A percentile compares a stretch with the other conserved stretches of the same genome.
Evolutionary conservation across 2,329 filamentous ascomycete genomes (phyloP).

Genomic region (Curvularia lunata): DNA sequence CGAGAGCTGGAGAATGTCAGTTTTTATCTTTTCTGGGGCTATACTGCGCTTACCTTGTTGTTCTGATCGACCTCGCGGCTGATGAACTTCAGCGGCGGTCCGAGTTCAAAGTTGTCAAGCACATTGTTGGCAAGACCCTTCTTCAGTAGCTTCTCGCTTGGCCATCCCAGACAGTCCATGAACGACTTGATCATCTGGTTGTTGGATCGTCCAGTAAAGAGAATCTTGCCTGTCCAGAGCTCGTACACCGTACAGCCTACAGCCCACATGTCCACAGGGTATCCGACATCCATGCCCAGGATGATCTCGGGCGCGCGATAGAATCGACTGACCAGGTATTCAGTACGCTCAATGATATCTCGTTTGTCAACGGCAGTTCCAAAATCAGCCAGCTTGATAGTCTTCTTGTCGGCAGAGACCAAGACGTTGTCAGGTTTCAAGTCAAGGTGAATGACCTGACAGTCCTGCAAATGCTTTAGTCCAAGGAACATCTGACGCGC

Average conservation of each 20-base stretch:
- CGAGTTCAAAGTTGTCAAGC: constrained; percentile 67
- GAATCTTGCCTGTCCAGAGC: constrained; percentile 94
- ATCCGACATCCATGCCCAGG: constrained; percentile 93
- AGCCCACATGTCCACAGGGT: constrained; percentile 95
- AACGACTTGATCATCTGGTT: constrained; percentile 98
- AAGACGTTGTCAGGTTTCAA: constrained; percentile 98
- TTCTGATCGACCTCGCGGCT: constrained; percentile 71
- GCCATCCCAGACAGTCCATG: constrained; percentile 93
- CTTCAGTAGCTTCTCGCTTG: constrained; percentile 86
- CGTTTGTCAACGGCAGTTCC: constrained; percentile 93
- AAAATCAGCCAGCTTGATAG: constrained; percentile 94
- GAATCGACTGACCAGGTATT: constrained; percentile 95
- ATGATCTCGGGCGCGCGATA: constrained; percentile 98
- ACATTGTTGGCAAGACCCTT: constrained; percentile 71
- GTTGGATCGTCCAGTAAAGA: constrained; percentile 94
- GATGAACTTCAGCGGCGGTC: constrained; percentile 77
- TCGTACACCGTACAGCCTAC: constrained; percentile 97
- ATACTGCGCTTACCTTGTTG: constrained; percentile 35
- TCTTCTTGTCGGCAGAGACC: constrained; percentile 61
- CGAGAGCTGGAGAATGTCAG: constrained; percentile 60
- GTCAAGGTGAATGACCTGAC: constrained; percentile 93
- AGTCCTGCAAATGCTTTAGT: constrained; percentile 84
- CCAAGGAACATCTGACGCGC: constrained; percentile 94
- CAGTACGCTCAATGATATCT: constrained; percentile 84
- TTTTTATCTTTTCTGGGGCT: neutral